These are phyloP conservation scores for Haplosporangium sp. DNA, from an alignment of 371 early-diverging fungal species.

Conservation along the genomic window DNA sequence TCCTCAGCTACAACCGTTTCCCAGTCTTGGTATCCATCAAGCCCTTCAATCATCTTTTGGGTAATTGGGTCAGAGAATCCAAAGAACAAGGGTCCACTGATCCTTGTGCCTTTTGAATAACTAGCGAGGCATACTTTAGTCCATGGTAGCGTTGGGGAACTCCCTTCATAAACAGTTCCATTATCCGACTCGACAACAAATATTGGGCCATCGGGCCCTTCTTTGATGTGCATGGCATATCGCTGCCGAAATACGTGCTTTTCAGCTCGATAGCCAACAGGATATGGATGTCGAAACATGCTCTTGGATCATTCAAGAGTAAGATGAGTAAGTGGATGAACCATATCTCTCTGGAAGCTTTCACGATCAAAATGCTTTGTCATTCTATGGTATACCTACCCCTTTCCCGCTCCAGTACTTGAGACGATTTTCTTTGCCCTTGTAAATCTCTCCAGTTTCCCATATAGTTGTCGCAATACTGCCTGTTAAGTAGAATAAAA, in stretches of 20 bases:
- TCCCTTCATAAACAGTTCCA: conserved; percentile 40
- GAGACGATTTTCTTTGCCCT: conserved; percentile 38
- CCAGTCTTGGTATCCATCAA: conserved; percentile 44
- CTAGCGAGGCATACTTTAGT: conserved; percentile 53
- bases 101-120: conserved; percentile 53
- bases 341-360: background rate
- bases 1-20: conserved; percentile 28
- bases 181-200: conserved; percentile 42
- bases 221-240: conserved; percentile 50
- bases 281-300: conserved; percentile 55
- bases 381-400: conserved; percentile 20
- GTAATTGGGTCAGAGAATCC: conserved; percentile 57
- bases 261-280: conserved; percentile 50
- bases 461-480: conserved; percentile 56
- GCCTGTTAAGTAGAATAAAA: conserved; percentile 6
- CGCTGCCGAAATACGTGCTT: conserved; percentile 49
- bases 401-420: conserved; percentile 55
- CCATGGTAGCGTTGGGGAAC: conserved; percentile 55
- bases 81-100: conserved; percentile 56
- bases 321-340: background rate
- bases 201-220: conserved; percentile 47
- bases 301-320: conserved; percentile 15
- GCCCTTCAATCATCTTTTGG: conserved; percentile 53
- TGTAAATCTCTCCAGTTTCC: conserved; percentile 48
- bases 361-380: too few species aligned